Evolutionary conservation across 2,329 filamentous ascomycete species (phyloP), one percentile per base, ranked within the genome.

Genomic region (Penicillium sp.): DNA sequence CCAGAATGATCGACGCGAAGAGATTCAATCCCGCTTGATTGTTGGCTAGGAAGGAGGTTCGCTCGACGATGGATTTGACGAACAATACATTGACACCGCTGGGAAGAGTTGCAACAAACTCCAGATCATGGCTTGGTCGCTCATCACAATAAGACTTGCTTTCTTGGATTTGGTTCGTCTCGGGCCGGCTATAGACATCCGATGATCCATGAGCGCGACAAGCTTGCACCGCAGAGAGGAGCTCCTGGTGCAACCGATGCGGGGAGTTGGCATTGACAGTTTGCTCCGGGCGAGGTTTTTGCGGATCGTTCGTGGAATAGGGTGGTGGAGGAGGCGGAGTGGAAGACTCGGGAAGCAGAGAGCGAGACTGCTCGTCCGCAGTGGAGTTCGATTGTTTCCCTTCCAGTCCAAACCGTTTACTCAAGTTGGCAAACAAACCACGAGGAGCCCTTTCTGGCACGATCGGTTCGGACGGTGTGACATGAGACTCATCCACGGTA

Each of bases 101-200:
- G 2, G 82, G 80, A 3, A 88, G 81, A 40, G 88, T 83, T 4
- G 85, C 86, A 10, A 83, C 78, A 62, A 86, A 85, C 13, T 76
- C 75, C 9, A 95, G 81, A 68, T 95, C 84, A 49, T 90, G 82
- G 1, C 82, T 83, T 1, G 87, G 82, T 23, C 76, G 85, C 58
- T 82, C 80, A 72, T 96, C 91, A 68, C 91, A 96, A 72, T 95
- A 95, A 0, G 87, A 87, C 33, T 85, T 81, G 59, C 89, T 87
- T 68, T 95, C 90, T 64, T 87, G 87, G 57, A 95, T 84, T 44
- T 84, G 75, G 53, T 82, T 84, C 31, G 87, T 85, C 46, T 81
- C 75, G 0, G 89, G 89, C 20, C 82, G 81, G 3, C 81, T 83
- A 71, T 88, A 92, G n/a, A 95, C 72, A 9, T 76, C 75, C 13